Conservation (phyloP, 2,329 filamentous ascomycete species). For the Pseudocercospora eumusae region DNA sequence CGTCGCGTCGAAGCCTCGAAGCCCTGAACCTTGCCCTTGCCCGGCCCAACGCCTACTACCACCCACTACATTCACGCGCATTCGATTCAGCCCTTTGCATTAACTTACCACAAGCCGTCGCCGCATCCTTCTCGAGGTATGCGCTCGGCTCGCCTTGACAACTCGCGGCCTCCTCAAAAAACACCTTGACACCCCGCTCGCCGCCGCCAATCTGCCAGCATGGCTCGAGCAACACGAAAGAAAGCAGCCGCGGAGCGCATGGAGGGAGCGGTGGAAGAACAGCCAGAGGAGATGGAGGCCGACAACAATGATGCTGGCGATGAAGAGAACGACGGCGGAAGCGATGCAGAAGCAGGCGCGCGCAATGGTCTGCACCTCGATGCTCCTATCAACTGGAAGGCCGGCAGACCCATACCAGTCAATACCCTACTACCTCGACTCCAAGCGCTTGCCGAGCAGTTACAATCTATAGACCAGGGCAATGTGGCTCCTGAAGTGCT, state of each 20-base stretch:
- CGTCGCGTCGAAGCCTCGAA: not conserved
- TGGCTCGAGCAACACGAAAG: slow-evolving; percentile 19
- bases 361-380: slow-evolving; percentile 67
- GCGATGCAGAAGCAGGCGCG: slow-evolving; percentile 21
- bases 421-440: slow-evolving; percentile 79
- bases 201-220: slow-evolving; percentile 1
- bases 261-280: slow-evolving; percentile 9
- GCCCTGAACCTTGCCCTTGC: no score
- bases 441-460: slow-evolving; percentile 76
- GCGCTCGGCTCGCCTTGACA: not conserved
- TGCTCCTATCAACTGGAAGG: slow-evolving; percentile 84
- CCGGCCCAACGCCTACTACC: not conserved
- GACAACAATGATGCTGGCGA: slow-evolving; percentile 23
- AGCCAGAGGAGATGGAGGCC: slow-evolving; percentile 24
- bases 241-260: slow-evolving; percentile 14
- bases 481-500: slow-evolving; percentile 81
- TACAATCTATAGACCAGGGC: slow-evolving; percentile 84
- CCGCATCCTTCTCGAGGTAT: not conserved
- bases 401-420: slow-evolving; percentile 84
- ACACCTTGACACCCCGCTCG: not conserved
- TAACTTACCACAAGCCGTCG: slow-evolving; percentile 1
- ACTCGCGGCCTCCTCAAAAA: not conserved
- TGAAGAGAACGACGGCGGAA: not conserved
- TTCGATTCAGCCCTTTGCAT: not conserved
- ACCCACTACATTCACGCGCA: not conserved